These are phyloP conservation scores for Acacia concinna DNA, from an alignment of 331 rosid species.

Conservation along the genomic window DNA sequence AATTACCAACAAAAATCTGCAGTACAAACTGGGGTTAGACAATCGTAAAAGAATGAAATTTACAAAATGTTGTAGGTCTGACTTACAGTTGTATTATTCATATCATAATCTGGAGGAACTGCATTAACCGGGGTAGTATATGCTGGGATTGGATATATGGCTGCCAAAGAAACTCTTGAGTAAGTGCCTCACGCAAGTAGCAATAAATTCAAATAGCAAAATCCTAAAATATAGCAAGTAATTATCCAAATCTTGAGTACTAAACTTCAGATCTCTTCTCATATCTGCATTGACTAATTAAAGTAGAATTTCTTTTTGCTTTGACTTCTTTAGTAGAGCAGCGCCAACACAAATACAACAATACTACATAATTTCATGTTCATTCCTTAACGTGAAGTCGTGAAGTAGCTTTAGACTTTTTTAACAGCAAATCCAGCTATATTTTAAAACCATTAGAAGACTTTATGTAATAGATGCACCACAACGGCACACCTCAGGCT, in stretches of 20 bases:
- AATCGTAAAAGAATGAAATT: conserved; percentile 13
- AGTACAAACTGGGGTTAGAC: conserved; percentile 29
- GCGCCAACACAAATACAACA: neutral
- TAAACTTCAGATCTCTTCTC: neutral
- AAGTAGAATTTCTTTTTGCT: neutral
- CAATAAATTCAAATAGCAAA: conserved; percentile 10
- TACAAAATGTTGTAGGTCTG: neutral
- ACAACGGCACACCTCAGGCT: neutral
- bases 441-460: neutral
- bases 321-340: neutral
- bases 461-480: neutral
- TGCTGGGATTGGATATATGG: conserved; percentile 55
- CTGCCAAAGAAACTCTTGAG: conserved; percentile 40
- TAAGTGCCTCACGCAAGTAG: conserved; percentile 21
- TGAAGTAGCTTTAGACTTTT: too few species aligned
- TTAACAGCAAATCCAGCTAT: neutral
- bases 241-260: neutral
- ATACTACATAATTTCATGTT: neutral
- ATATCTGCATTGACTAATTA: neutral
- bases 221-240: conserved; percentile 10
- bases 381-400: neutral
- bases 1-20: conserved; percentile 80
- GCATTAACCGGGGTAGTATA: conserved; percentile 52
- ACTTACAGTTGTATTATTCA: conserved; percentile 76
- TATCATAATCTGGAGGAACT: conserved; percentile 62